Conservation (phyloP, 805 yeast species). For the Metschnikowia lochheadii region DNA sequence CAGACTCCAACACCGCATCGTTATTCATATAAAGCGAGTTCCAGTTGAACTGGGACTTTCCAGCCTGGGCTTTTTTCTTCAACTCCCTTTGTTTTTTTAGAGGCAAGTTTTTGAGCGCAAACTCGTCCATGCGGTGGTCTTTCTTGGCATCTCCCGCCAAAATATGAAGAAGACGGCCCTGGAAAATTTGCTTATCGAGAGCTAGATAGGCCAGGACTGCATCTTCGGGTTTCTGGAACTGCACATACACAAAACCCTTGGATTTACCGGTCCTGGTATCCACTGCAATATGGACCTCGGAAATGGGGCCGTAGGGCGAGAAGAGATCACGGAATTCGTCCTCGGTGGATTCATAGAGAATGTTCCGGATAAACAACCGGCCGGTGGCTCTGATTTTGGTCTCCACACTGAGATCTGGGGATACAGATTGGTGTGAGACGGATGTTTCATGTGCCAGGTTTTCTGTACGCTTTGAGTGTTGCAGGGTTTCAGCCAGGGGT, state of each 20-base stretch:
- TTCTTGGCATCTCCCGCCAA: slow-evolving; percentile 82
- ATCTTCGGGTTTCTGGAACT: slow-evolving; percentile 60
- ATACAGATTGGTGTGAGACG: too few species aligned
- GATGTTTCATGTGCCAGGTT: too few species aligned
- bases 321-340: slow-evolving; percentile 70
- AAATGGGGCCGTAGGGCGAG: slow-evolving; percentile 61
- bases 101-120: slow-evolving; percentile 86
- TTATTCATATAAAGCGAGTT: slow-evolving; percentile 85
- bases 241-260: slow-evolving; percentile 88
- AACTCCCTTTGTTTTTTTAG: slow-evolving; percentile 86
- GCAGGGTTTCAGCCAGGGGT: too few species aligned
- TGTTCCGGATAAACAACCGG: slow-evolving; percentile 83
- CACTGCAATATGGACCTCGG: slow-evolving; percentile 88
- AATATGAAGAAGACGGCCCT: slow-evolving; percentile 88
- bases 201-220: slow-evolving; percentile 73
- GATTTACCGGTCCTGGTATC: slow-evolving; percentile 88
- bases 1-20: slow-evolving; percentile 89
- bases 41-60: slow-evolving; percentile 89
- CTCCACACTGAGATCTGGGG: slow-evolving; percentile 19
- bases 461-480: too few species aligned
- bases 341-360: slow-evolving; percentile 74
- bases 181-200: slow-evolving; percentile 85
- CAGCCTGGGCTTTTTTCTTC: slow-evolving; percentile 77
- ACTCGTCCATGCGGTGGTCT: slow-evolving; percentile 81
- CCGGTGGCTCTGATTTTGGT: slow-evolving; percentile 63